Base-by-base conservation (phyloP, 2,329 filamentous ascomycete genomes). In the Beauveria sp. region DNA sequence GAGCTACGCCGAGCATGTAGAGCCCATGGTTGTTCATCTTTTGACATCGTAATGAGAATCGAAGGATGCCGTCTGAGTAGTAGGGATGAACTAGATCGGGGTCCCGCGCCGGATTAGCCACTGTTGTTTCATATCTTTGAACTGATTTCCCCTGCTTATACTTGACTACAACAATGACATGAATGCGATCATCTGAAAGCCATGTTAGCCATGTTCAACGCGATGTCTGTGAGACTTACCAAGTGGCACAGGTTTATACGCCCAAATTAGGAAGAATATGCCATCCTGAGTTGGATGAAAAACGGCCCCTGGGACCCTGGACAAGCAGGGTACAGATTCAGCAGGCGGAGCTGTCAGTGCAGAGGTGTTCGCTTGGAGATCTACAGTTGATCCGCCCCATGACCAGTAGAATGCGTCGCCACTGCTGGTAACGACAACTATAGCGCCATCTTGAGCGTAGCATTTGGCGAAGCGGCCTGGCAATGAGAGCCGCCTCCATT, bases 1-100 rank as follows among this genome's bases (percentile, higher is more conserved):
- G 53, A 6, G 22, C 53, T 12, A 56, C 54, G 28, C 59, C 59
- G 5, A 61, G 44, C 52, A 56, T 61, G 59, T 53, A 53, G 8
- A 61, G 46, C 9, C 59, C 59, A 16, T 57, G 59, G 12, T 37
- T 61, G 26, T 61, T 61, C 53, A 61, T 61, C 46, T 34, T 52
- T 12, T 61, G 53, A 14, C 53, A 61, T 20, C 59, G 59, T 30
- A 61, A 40, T n/a, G 59, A 61, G n/a, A 61, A 61, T 16, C 53
- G 46, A 24, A 61, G 30, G 10, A 51, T 40, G 8, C 59, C 59
- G 26, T 57, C 54, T 2, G 54, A 26, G 37, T 57, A 61, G 22
- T 57, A 61, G 22, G 59, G 53, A 6, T 18, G 20, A 10, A 14
- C 20, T 5, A 43, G 24, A 40, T 46, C 30, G 7, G 26, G 5